Percentiles rank a stretch among this genome's conserved stretches.
These are phyloP conservation scores for Fusarium sp. DNA, from an alignment of 2,329 filamentous ascomycete species.

Conservation along the genomic window DNA sequence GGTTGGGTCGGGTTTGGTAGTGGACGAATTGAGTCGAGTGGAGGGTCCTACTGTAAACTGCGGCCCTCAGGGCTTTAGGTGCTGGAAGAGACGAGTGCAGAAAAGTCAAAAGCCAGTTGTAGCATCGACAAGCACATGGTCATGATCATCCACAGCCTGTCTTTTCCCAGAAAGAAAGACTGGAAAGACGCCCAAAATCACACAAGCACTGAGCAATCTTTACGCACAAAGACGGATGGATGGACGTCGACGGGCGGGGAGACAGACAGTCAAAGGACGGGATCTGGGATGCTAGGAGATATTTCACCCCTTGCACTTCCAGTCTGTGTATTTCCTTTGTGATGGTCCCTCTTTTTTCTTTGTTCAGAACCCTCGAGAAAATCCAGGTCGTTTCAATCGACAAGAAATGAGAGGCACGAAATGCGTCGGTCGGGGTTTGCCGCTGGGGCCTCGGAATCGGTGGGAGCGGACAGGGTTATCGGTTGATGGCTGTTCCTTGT, in stretches of 20 bases:
- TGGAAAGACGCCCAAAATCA: conserved; percentile 12
- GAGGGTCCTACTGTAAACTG: conserved; percentile 4
- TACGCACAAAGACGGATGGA: conserved; percentile 22
- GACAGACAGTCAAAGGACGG: conserved; percentile 22
- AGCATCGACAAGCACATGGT: conserved; percentile 27
- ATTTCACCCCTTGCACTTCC: conserved; percentile 32
- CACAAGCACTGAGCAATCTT: conserved; percentile 27
- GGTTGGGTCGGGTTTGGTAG: conserved; percentile 1
- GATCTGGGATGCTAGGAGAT: conserved; percentile 26
- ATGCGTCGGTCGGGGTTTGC: conserved; percentile 14
- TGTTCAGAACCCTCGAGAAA: conserved; percentile 17
- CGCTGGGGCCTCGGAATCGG: conserved; percentile 21
- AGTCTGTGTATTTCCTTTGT: neutral
- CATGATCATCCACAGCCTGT: neutral
- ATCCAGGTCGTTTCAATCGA: neutral
- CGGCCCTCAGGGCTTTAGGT: conserved; percentile 7
- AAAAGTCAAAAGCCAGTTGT: conserved; percentile 18
- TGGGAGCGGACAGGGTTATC: conserved; percentile 29
- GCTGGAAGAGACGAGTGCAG: conserved; percentile 6
- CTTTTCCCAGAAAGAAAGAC: neutral
- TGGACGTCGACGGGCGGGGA: conserved; percentile 6
- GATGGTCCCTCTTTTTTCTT: conserved; percentile 6
- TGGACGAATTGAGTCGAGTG: conserved; percentile 3
- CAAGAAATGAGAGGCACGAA: conserved; percentile 16
- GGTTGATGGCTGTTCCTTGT: conserved; percentile 24